A percentile compares a stretch with the other conserved stretches of the same genome.
Conservation (phyloP, 352 stramenopile genomes). For the Phytophthora agathidicida region DNA sequence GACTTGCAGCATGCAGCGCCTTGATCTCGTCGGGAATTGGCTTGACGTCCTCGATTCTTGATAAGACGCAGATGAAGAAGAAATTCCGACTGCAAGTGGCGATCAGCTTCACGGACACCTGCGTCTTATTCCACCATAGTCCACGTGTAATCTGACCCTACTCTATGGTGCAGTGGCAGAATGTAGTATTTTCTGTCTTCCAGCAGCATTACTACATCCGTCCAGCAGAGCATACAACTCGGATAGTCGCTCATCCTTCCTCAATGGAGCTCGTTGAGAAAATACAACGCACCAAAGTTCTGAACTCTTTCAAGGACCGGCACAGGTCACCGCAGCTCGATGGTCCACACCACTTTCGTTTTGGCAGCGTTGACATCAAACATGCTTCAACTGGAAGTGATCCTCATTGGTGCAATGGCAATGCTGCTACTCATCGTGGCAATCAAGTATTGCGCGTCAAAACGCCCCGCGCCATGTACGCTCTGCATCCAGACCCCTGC, state of each 20-base stretch:
- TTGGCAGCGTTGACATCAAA: conserved; percentile 5
- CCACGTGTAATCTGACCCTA: no score
- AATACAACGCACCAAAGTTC: no score
- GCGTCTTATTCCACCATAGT: no score
- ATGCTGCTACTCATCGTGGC: conserved; percentile 27
- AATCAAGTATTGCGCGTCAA: conserved; percentile 10
- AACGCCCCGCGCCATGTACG: conserved; percentile 6
- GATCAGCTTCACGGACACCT: conserved; percentile 1
- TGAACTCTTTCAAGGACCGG: neutral
- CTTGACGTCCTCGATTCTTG: no score
- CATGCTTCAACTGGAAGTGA: conserved; percentile 15
- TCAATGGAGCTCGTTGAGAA: conserved; percentile 19
- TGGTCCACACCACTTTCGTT: neutral
- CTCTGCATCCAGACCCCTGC: neutral
- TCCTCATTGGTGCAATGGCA: conserved; percentile 11
- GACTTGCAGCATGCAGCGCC: no score
- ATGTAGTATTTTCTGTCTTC: conserved; percentile 24
- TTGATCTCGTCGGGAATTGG: no score
- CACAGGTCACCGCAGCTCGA: no score
- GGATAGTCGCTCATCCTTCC: conserved; percentile 18
- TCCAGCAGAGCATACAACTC: conserved; percentile 18
- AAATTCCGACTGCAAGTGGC: no score
- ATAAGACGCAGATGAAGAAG: no score
- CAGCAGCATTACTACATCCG: neutral
- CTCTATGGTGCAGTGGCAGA: conserved; percentile 23